Conservation (phyloP, 2,329 filamentous ascomycete species). For the Polytolypa hystricis region DNA sequence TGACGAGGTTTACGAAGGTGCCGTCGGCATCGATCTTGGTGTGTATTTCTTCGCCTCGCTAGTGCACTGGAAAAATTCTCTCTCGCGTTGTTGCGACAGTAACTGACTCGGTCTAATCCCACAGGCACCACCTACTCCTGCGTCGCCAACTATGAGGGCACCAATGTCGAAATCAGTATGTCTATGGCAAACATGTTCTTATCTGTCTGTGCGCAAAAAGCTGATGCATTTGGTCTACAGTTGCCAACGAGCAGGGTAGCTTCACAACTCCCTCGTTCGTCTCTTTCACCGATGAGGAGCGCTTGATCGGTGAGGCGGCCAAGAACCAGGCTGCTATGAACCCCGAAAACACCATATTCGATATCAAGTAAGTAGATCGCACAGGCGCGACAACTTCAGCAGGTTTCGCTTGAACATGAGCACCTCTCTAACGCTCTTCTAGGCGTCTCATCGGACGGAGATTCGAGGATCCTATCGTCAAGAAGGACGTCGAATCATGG, state of each 20-base stretch:
- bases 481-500: constrained; percentile 98
- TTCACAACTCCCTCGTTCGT: constrained; percentile 99
- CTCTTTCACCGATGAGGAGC: constrained; percentile 97
- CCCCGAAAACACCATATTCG: constrained; percentile 95
- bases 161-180: constrained; percentile 96
- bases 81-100: not conserved
- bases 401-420: not conserved
- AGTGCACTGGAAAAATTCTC: constrained; percentile 1
- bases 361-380: constrained; percentile 71
- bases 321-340: constrained; percentile 99
- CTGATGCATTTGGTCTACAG: constrained; percentile 34
- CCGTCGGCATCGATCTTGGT: constrained; percentile 99
- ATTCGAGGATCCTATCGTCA: constrained; percentile 90
- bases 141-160: constrained; percentile 98
- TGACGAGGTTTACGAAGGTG: constrained; percentile 98
- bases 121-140: constrained; percentile 98
- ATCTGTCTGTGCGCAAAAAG: too few species aligned
- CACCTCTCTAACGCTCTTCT: not conserved
- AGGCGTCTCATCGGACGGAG: constrained; percentile 96
- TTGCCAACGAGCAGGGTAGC: constrained; percentile 99
- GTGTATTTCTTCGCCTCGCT: constrained; percentile 33
- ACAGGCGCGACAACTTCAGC: not conserved
- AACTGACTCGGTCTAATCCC: constrained; percentile 16
- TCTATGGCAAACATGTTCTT: constrained; percentile 17
- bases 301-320: constrained; percentile 96